Conservation (phyloP, 192 early-diverging fungal species). For the Coemansia sp. region DNA sequence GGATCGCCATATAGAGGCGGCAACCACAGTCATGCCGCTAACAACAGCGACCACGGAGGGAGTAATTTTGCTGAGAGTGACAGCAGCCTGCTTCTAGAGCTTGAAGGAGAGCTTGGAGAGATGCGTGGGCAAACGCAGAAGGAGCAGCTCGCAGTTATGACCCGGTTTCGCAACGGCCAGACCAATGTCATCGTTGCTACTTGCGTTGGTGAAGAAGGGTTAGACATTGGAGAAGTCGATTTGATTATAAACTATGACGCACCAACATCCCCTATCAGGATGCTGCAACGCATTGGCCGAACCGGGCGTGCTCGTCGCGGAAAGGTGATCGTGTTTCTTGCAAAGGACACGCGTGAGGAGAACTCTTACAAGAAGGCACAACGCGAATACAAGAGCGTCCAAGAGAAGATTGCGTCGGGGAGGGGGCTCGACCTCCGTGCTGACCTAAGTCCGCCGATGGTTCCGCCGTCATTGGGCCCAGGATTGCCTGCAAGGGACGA, state of each 20-base stretch:
- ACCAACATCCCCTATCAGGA: conserved; percentile 51
- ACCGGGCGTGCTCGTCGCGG: conserved; percentile 55
- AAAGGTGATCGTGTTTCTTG: conserved; percentile 51
- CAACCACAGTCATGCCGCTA: background rate
- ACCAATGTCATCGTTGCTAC: conserved; percentile 90
- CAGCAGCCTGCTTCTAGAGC: conserved; percentile 9
- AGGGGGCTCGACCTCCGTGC: conserved; percentile 33
- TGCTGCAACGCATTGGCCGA: conserved; percentile 56
- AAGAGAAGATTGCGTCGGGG: conserved; percentile 44
- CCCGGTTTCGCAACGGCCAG: conserved; percentile 73
- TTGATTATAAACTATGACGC: conserved; percentile 89
- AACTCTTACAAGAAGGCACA: conserved; percentile 54
- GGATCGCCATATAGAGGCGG: background rate
- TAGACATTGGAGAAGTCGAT: conserved; percentile 96
- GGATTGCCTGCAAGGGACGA: conserved; percentile 31
- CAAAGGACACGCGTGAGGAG: conserved; percentile 54
- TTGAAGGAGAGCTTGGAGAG: conserved; percentile 21
- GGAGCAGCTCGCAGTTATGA: conserved; percentile 79
- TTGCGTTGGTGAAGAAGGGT: conserved; percentile 92
- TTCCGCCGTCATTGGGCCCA: conserved; percentile 34
- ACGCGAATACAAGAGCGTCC: conserved; percentile 54
- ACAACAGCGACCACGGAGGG: background rate
- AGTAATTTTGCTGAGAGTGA: conserved; percentile 9
- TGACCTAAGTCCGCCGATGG: conserved; percentile 53
- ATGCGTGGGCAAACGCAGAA: conserved; percentile 83